Percentiles rank a stretch among this genome's conserved stretches.
Conservation (phyloP, 805 yeast species). For the Candida nanaspora region DNA sequence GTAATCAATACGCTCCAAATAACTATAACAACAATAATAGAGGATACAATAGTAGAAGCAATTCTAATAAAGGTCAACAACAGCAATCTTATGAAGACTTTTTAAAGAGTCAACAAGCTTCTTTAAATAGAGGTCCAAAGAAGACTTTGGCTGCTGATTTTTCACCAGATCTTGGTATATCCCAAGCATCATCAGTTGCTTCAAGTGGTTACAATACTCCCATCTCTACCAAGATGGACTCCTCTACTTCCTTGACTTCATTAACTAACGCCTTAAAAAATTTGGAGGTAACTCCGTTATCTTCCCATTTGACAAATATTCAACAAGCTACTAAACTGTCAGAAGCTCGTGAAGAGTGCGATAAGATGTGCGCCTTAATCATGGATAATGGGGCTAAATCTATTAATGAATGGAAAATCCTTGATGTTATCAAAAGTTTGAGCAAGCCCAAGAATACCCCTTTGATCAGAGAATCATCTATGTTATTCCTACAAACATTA, state of each 20-base stretch:
- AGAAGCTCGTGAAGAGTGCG: slow-evolving; percentile 50
- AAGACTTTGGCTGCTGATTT: slow-evolving; percentile 11
- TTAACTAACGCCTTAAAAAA: slow-evolving; percentile 65
- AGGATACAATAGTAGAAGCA: slow-evolving; percentile 6
- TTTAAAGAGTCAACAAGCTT: slow-evolving; percentile 35
- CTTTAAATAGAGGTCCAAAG: slow-evolving; percentile 7
- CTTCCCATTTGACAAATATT: slow-evolving; percentile 46
- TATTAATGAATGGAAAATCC: slow-evolving; percentile 59
- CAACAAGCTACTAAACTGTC: slow-evolving; percentile 43
- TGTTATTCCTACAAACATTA: slow-evolving; percentile 50
- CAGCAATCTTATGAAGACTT: slow-evolving; percentile 34
- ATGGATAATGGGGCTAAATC: slow-evolving; percentile 35
- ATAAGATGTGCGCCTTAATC: slow-evolving; percentile 44
- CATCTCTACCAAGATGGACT: slow-evolving; percentile 28
- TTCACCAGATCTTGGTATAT: neutral
- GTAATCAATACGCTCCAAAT: slow-evolving; percentile 6
- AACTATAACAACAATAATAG: slow-evolving; percentile 1
- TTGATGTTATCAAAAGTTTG: slow-evolving; percentile 57
- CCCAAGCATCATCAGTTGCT: slow-evolving; percentile 17
- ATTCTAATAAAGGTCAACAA: slow-evolving; percentile 9
- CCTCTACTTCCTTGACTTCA: slow-evolving; percentile 64
- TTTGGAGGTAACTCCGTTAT: slow-evolving; percentile 58
- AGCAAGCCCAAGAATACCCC: slow-evolving; percentile 69
- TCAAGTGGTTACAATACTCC: slow-evolving; percentile 25
- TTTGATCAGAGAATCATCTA: slow-evolving; percentile 69